These are phyloP conservation scores for Rhododendron mucronatum DNA, from an alignment of 148 eudicot species.

Conservation along the genomic window DNA sequence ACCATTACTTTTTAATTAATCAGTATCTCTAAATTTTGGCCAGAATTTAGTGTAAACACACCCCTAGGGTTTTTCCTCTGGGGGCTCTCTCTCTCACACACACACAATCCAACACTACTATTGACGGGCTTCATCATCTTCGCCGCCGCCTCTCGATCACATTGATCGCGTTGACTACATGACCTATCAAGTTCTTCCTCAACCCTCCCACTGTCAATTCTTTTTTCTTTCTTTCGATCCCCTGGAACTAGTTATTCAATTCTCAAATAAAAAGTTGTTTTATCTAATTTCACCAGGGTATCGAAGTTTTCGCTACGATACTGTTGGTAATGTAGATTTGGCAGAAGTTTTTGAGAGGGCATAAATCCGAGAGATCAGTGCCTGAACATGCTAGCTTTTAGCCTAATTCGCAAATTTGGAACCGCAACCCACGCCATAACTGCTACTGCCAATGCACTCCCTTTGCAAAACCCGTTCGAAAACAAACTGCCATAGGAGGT, in stretches of 20 bases:
- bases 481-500: background rate
- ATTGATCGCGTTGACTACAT: background rate
- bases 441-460: background rate
- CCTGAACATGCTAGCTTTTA: constrained; percentile 33
- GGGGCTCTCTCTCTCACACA: too few species aligned
- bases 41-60: too few species aligned
- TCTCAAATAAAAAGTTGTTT: background rate
- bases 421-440: constrained; percentile 4
- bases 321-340: background rate
- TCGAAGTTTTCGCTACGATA: background rate
- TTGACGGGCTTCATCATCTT: background rate
- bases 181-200: background rate
- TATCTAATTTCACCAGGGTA: background rate
- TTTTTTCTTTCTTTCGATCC: background rate
- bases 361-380: background rate
- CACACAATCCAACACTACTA: background rate
- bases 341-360: constrained; percentile 15
- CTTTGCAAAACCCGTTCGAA: background rate
- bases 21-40: too few species aligned
- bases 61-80: too few species aligned
- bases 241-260: background rate
- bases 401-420: constrained; percentile 32
- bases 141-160: background rate
- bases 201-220: background rate
- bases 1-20: too few species aligned